Base-by-base conservation (phyloP, 2,329 filamentous ascomycete genomes). In the Aspergillus sp. region DNA sequence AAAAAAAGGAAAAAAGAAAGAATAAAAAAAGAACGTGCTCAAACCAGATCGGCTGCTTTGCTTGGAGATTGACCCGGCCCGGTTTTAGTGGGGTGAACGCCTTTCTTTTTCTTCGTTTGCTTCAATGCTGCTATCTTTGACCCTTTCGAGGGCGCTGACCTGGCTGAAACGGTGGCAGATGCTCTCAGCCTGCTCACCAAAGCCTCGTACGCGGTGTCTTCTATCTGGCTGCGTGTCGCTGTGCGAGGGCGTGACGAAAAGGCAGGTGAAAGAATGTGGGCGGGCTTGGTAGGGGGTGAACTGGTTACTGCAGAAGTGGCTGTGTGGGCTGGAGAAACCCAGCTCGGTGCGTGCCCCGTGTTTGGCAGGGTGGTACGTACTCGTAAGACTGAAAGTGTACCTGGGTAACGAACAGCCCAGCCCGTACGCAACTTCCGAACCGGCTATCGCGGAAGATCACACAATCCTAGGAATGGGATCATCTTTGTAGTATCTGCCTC, bases 381-480 rank as follows among this genome's bases (percentile, higher is more conserved):
- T 41, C 3, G 25, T 28, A 4, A 28, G 25, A 4, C 4, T 3
- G 1, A 4, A 28, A 28, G 25, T 4, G 34, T 41, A 41, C 53
- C 46, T 30, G 45, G 50, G 57, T 60, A 60, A 66, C 46, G 51
- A 64, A 62, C 53, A 56, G 58, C 41, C 52, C 53, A 56, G 58
- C 41, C 52, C 45, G 54, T 61, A 55, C 34, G 15, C 47, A 52
- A 59, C 45, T 59, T 59, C 52, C 57, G 54, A 59, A 30, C 67
- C 68, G 68, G 68, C 66, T 69, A 70, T 69, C 68, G 68, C 68
- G 68, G 68, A 66, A 66, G 66, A 65, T 62, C 58, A 61, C 54
- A 61, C 62, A 62, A 66, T 65, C 53, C 51, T 59, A 30, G 30
- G 53, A 50, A 43, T 49, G 46, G 54, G 45, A 57, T 57, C 54